Conservation (phyloP, 768 basidiomycete species). For the Suillus discolor region DNA sequence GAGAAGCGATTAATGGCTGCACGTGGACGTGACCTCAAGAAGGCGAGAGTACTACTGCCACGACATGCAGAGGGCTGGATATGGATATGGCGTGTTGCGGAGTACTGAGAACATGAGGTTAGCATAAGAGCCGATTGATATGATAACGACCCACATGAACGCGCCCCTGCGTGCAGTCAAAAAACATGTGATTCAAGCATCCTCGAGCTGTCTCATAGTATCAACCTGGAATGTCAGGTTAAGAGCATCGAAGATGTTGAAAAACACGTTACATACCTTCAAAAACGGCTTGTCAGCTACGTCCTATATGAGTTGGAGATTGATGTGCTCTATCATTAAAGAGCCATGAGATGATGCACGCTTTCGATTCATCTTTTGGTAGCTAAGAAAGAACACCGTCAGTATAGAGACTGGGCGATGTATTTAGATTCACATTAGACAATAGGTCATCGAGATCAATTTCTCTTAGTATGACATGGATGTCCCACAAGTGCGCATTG, state of each 20-base stretch:
- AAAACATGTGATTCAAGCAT: not conserved
- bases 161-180: not conserved
- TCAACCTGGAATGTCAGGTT: too few relatives aligned
- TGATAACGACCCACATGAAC: not conserved
- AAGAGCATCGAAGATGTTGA: too few relatives aligned
- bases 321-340: not conserved
- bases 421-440: not conserved
- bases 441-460: not conserved
- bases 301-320: not conserved
- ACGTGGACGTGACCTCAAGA: not conserved
- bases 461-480: not conserved
- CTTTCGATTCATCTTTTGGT: too few relatives aligned
- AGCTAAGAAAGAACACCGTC: not conserved
- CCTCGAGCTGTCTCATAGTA: too few relatives aligned
- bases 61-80: not conserved
- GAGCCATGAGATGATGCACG: not conserved
- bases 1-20: not conserved
- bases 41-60: not conserved
- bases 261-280: not conserved
- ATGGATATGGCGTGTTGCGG: not conserved
- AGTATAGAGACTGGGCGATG: too few relatives aligned
- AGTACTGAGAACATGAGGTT: not conserved
- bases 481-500: slow-evolving; percentile 2
- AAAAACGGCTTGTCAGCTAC: not conserved
- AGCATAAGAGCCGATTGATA: not conserved